Evolutionary conservation across 2,329 filamentous ascomycete genomes (phyloP).

Genomic region (Cladosporium velox): DNA sequence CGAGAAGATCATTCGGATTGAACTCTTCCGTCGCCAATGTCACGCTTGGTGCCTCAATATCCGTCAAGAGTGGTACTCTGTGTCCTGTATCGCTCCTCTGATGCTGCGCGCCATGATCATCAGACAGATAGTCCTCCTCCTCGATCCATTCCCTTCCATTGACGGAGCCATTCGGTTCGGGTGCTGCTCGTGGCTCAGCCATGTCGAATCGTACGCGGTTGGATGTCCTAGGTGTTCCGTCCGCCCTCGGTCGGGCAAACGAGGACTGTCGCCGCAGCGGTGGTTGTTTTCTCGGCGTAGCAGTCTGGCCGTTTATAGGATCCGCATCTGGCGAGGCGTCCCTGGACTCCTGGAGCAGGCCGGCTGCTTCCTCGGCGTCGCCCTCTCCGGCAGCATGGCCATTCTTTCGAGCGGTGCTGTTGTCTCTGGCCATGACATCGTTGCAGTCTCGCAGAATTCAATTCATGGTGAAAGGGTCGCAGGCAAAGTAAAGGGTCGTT

Average conservation of each 20-base stretch:
- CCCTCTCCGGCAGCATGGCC: constrained; percentile 25
- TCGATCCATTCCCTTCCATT: constrained; percentile 50
- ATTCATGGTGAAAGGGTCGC: constrained; percentile 2
- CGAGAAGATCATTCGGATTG: constrained; percentile 60
- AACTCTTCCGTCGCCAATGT: constrained; percentile 67
- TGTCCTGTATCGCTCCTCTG: constrained; percentile 49
- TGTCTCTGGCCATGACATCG: constrained; percentile 42
- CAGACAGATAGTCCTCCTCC: constrained; percentile 62
- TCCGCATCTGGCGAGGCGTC: constrained; percentile 32
- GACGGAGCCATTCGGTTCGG: constrained; percentile 29
- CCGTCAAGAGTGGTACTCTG: constrained; percentile 71
- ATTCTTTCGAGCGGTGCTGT: constrained; percentile 29
- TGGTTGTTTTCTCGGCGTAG: constrained; percentile 16
- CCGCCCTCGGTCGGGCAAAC: constrained; percentile 49
- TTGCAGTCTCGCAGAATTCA: constrained; percentile 25
- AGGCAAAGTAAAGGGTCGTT: neutral
- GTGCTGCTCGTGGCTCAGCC: constrained; percentile 32
- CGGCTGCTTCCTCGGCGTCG: constrained; percentile 33
- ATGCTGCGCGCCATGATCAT: constrained; percentile 39
- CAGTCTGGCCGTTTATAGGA: constrained; percentile 25
- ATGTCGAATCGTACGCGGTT: constrained; percentile 76
- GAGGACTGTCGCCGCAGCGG: constrained; percentile 39
- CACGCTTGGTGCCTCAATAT: constrained; percentile 78
- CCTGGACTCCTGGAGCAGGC: constrained; percentile 32
- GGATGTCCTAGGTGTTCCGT: constrained; percentile 62